These are phyloP conservation scores for Simplicillium aogashimaense DNA, from an alignment of 2,329 filamentous ascomycete species.

Conservation along the genomic window DNA sequence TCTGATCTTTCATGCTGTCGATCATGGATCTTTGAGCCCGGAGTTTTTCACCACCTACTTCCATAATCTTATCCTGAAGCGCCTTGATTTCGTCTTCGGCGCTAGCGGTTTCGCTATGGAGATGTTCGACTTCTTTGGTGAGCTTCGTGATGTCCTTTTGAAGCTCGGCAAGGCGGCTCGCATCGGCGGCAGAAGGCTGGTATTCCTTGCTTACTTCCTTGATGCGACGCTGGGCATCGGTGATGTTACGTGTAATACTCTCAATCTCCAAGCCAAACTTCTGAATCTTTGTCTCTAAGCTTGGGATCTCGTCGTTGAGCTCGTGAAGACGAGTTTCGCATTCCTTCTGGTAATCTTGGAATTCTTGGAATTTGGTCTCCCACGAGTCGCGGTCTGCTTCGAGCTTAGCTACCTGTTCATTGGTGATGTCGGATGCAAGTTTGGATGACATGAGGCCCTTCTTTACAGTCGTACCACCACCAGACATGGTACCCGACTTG, in stretches of 20 bases:
- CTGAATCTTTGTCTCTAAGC: constrained; percentile 81
- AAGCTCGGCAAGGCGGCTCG: constrained; percentile 59
- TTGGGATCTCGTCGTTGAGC: constrained; percentile 69
- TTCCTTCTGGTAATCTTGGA: constrained; percentile 75
- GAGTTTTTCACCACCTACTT: constrained; percentile 88
- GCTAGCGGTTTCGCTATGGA: constrained; percentile 76
- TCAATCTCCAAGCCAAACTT: constrained; percentile 85
- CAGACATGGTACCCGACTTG: constrained; percentile 97
- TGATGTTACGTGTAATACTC: constrained; percentile 73
- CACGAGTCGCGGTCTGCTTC: constrained; percentile 79
- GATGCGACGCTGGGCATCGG: constrained; percentile 74
- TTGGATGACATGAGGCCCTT: constrained; percentile 96
- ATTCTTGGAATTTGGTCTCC: constrained; percentile 72
- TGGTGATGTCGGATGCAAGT: constrained; percentile 74
- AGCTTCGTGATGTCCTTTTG: constrained; percentile 70
- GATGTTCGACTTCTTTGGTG: constrained; percentile 67
- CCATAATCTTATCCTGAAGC: constrained; percentile 96
- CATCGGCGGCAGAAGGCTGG: constrained; percentile 70
- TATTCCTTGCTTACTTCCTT: constrained; percentile 77
- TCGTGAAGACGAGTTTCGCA: constrained; percentile 65
- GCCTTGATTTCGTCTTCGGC: constrained; percentile 89
- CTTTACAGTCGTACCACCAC: constrained; percentile 83
- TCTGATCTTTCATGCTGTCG: constrained; percentile 78
- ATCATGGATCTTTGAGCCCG: constrained; percentile 85
- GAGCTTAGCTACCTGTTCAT: constrained; percentile 80